Evolutionary conservation across 345 rosid species (phyloP), one percentile per base, ranked within the genome.

Genomic region (Eucalyptus camaldulensis): DNA sequence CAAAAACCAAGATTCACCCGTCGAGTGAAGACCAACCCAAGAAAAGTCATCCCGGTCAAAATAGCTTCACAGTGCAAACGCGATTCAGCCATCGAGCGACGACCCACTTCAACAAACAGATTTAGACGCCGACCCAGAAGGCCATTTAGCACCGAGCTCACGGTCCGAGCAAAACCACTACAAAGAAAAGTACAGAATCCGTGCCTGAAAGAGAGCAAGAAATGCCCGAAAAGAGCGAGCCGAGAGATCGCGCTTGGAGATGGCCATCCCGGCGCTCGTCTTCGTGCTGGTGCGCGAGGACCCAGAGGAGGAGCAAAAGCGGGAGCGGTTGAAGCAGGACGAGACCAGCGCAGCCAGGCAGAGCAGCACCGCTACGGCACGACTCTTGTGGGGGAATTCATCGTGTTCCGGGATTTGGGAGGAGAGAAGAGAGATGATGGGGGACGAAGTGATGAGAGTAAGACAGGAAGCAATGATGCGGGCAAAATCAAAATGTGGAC

Each of bases 381-480:
- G 83, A 40, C 83, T 72, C 45, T 72, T 72, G 45, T 10, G 12
- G 45, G 22, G 45, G 47, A 72, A 72, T 27, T 40, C 83, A 72
- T 72, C 25, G 43, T 9, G 21, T 33, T 33, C 24, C 44, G 83
- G 83, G 83, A 10, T 21, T 72, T 72, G 81, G 49, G 60, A 43
- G 65, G 6, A 33, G 49, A 27, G 16, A 1, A 27, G 69, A 13
- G 47, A 49, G 50, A 86, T 21, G 49, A 15, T 14, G 56, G 14
- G 13, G 5, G 24, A 3, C 62, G 90, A 13, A 92, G 62, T 90
- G 19, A 90, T 86, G 85, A 90, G 88, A 56, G 54, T 44, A 8
- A 27, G 93, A 92, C 93, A 91, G 69, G 88, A 21, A 14, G 22
- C 89, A 86, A 88, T 72, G 37, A 89, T 65, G 89, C 69, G 67